Percentiles rank a stretch among this genome's conserved stretches.
These are phyloP conservation scores for Auricularia sp. DNA, from an alignment of 768 basidiomycete species.

Conservation along the genomic window DNA sequence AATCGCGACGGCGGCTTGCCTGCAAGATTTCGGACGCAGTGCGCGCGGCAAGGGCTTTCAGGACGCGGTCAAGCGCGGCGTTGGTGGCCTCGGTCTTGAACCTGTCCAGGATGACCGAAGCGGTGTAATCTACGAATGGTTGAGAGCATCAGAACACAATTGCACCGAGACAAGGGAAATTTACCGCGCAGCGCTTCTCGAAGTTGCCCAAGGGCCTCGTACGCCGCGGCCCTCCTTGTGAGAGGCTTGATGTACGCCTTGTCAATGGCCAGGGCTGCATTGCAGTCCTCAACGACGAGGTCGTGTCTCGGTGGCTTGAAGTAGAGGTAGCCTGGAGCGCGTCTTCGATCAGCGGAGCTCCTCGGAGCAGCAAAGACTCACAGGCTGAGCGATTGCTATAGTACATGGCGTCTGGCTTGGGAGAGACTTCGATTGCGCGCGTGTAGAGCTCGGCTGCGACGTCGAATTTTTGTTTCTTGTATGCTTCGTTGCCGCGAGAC, in stretches of 20 bases:
- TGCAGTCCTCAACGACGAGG: conserved; percentile 77
- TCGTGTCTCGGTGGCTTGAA: conserved; percentile 77
- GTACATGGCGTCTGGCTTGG: conserved; percentile 81
- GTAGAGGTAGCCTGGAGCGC: conserved; percentile 75
- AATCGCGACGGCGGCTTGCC: not conserved
- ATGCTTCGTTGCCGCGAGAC: conserved; percentile 60
- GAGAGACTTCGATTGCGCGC: conserved; percentile 61
- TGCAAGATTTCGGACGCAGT: conserved; percentile 55
- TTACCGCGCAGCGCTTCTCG: conserved; percentile 74
- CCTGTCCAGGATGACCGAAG: conserved; percentile 89
- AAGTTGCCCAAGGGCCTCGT: conserved; percentile 63
- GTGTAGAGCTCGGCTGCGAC: conserved; percentile 59
- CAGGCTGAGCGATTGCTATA: conserved; percentile 85
- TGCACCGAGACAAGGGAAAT: conserved; percentile 17
- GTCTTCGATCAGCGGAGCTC: no score
- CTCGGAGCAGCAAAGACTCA: conserved; percentile 18
- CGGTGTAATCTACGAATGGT: conserved; percentile 67
- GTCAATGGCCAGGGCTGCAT: conserved; percentile 78
- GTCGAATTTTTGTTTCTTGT: conserved; percentile 49
- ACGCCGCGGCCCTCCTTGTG: conserved; percentile 78
- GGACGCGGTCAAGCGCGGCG: conserved; percentile 79
- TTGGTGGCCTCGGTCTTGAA: conserved; percentile 78
- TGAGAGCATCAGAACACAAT: conserved; percentile 2
- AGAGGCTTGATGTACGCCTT: conserved; percentile 79
- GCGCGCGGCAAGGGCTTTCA: conserved; percentile 68